Conservation (phyloP, 345 rosid species). For the Syzygium grande region DNA sequence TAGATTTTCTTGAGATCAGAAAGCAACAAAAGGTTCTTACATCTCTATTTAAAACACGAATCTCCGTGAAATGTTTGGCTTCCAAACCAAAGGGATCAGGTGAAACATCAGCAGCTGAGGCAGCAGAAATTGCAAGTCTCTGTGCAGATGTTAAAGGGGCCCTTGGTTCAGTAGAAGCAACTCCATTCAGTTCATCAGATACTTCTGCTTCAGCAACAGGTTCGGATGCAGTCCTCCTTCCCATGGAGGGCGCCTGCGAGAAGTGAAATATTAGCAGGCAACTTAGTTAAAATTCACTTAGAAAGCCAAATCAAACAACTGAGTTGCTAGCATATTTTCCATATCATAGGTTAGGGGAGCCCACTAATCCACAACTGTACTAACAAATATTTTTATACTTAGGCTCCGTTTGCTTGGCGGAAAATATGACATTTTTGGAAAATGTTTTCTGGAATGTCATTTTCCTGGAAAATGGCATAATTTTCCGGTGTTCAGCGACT, state of each 20-base stretch:
- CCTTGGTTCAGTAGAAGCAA: slow-evolving; percentile 44
- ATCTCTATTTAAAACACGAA: slow-evolving; percentile 77
- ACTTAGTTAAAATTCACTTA: background rate
- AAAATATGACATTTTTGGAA: no score
- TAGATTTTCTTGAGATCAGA: background rate
- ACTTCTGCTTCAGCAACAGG: slow-evolving; percentile 31
- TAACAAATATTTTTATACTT: background rate
- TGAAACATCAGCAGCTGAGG: slow-evolving; percentile 48
- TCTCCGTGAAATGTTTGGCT: slow-evolving; percentile 89
- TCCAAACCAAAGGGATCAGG: slow-evolving; percentile 82
- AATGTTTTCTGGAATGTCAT: no score
- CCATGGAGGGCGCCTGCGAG: slow-evolving; percentile 77
- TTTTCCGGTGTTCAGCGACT: no score
- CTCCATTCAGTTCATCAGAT: slow-evolving; percentile 63
- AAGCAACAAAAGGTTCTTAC: slow-evolving; percentile 29
- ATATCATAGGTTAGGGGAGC: background rate
- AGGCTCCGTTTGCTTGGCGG: no score
- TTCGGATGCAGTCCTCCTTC: slow-evolving; percentile 57
- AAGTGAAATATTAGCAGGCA: background rate
- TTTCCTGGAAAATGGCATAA: no score
- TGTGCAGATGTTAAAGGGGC: slow-evolving; percentile 87
- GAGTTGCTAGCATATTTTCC: background rate
- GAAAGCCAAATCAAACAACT: background rate
- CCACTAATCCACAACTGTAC: background rate
- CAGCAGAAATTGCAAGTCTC: slow-evolving; percentile 68